Conservation (phyloP, 768 basidiomycete genomes). For the Antrodiella citrinella region DNA sequence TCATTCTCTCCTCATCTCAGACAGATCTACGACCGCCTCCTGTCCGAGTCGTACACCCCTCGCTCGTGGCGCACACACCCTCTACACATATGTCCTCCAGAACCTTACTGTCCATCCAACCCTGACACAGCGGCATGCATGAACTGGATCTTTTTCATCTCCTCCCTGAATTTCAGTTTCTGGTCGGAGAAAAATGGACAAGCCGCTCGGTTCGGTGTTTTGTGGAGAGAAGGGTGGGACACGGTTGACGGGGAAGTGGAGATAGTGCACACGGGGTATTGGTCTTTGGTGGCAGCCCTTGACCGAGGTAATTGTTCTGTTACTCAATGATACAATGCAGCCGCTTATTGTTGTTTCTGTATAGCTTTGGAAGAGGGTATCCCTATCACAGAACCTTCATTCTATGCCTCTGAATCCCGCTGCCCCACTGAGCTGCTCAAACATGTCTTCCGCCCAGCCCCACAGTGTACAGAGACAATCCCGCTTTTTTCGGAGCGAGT, state of each 20-base stretch:
- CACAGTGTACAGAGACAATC: constrained; percentile 51
- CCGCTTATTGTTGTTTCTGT: neutral
- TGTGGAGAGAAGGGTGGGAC: constrained; percentile 66
- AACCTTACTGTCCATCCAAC: constrained; percentile 43
- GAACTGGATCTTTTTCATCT: constrained; percentile 87
- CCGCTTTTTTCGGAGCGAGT: constrained; percentile 70
- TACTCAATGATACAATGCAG: neutral
- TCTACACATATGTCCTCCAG: constrained; percentile 66
- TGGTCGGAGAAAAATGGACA: constrained; percentile 69
- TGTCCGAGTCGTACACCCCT: constrained; percentile 62
- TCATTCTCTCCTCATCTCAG: neutral
- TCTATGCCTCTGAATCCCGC: constrained; percentile 61
- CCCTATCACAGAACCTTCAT: constrained; percentile 70
- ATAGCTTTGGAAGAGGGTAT: constrained; percentile 70
- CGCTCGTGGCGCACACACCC: constrained; percentile 74
- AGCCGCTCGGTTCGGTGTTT: constrained; percentile 62
- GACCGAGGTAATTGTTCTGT: constrained; percentile 49
- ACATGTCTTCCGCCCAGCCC: constrained; percentile 57
- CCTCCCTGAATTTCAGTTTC: constrained; percentile 80
- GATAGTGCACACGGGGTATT: constrained; percentile 72
- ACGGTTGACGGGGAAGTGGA: constrained; percentile 29
- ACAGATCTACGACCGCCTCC: constrained; percentile 56
- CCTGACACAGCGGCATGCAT: constrained; percentile 51
- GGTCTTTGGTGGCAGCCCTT: constrained; percentile 80
- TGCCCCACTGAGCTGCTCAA: constrained; percentile 69